phyloP scores from a whole-genome alignment of 129 eudicot genomes.

The Centella asiatica region DNA sequence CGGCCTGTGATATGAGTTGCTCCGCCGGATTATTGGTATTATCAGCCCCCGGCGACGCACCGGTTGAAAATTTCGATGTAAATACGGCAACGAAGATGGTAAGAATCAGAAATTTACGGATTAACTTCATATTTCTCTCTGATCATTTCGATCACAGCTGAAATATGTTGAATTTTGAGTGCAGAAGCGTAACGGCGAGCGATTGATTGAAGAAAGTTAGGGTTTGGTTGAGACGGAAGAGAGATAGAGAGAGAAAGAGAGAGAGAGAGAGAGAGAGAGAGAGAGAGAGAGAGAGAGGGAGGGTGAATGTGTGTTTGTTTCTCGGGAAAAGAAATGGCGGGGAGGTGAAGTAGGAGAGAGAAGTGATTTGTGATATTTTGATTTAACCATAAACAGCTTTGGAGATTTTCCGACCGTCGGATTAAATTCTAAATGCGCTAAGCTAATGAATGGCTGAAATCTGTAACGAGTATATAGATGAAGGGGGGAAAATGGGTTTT shows the following conservation, averaged over 20 bases:
- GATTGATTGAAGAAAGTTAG: not conserved
- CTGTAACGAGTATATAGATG: too few species aligned
- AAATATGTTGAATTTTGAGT: not conserved
- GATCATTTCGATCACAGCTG: not conserved
- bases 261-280: too few species aligned
- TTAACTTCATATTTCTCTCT: not conserved
- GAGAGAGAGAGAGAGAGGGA: too few species aligned
- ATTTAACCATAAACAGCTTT: not conserved
- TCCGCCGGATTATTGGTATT: not conserved
- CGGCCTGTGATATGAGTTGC: constrained; percentile 7
- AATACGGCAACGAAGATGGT: not conserved
- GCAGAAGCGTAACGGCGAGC: not conserved
- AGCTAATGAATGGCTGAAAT: too few species aligned
- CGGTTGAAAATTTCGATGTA: not conserved
- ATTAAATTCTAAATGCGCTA: not conserved
- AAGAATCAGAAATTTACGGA: not conserved
- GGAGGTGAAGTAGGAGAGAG: constrained; percentile 10
- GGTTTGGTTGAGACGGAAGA: not conserved
- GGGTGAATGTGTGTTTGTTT: not conserved
- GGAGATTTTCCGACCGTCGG: not conserved
- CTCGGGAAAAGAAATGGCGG: constrained; percentile 10
- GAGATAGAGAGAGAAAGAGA: too few species aligned
- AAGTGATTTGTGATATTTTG: not conserved
- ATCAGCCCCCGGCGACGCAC: not conserved
- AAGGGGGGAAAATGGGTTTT: too few species aligned